These are phyloP conservation scores for Aspergillus melleus DNA, from an alignment of 2,329 filamentous ascomycete species.

Conservation along the genomic window DNA sequence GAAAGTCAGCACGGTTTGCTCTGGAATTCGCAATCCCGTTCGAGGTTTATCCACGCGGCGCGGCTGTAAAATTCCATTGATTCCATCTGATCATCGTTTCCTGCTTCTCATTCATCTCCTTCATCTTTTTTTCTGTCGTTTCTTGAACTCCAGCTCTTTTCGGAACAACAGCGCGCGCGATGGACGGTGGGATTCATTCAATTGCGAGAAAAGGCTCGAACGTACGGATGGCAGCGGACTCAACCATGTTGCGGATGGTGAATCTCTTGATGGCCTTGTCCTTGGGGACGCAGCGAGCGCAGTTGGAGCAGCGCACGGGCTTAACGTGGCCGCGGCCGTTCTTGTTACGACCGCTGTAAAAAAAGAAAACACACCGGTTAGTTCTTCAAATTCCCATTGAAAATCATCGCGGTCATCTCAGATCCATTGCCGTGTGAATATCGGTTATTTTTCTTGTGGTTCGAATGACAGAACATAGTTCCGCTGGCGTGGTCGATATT, in stretches of 20 bases:
- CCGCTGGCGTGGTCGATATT: neutral
- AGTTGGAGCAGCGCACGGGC: constrained; percentile 93
- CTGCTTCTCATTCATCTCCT: neutral
- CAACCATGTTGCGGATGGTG: constrained; percentile 99
- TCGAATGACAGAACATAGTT: neutral
- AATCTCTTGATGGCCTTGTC: constrained; percentile 99
- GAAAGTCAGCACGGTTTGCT: constrained; percentile 14
- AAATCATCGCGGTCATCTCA: neutral
- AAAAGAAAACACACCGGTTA: constrained; percentile 16
- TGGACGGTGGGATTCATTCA: constrained; percentile 9
- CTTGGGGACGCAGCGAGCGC: constrained; percentile 91
- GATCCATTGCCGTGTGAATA: neutral
- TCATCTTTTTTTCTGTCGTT: neutral
- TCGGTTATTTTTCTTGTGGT: neutral
- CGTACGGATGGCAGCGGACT: constrained; percentile 99
- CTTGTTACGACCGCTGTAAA: constrained; percentile 92
- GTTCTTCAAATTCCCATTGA: constrained; percentile 3
- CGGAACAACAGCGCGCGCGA: constrained; percentile 15
- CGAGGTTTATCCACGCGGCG: neutral
- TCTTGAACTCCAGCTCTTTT: constrained; percentile 12
- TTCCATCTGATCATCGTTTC: neutral
- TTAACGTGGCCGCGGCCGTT: constrained; percentile 99
- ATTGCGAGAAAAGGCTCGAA: constrained; percentile 36
- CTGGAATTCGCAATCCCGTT: neutral
- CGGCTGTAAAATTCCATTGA: neutral